These are phyloP conservation scores for Geoglossum cookeanum DNA, from an alignment of 2,329 filamentous ascomycete genomes.

Conservation along the genomic window DNA sequence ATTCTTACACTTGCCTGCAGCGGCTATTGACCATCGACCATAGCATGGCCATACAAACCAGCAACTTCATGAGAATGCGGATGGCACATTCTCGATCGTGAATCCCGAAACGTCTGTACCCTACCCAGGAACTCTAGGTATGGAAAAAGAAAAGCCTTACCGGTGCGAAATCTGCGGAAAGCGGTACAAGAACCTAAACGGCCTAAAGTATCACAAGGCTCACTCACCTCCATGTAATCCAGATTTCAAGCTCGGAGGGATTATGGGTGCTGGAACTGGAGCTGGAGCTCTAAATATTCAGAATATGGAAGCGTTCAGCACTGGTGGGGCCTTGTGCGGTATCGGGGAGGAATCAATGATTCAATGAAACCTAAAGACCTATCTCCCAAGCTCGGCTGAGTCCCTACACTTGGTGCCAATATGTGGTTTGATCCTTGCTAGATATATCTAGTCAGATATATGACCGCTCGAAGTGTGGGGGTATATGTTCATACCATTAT, in stretches of 20 bases:
- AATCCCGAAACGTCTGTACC: conserved; percentile 88
- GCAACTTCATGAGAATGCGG: conserved; percentile 86
- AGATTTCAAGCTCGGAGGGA: conserved; percentile 39
- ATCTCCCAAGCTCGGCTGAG: neutral
- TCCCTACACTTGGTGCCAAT: too few relatives aligned
- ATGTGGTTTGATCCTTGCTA: too few relatives aligned
- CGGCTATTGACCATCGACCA: conserved; percentile 11
- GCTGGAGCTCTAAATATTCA: conserved; percentile 32
- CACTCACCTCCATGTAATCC: conserved; percentile 83
- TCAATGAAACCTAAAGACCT: neutral
- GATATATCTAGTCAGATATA: too few relatives aligned
- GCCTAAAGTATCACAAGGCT: conserved; percentile 82
- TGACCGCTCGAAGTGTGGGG: too few relatives aligned
- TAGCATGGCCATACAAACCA: conserved; percentile 90
- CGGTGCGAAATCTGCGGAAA: conserved; percentile 94
- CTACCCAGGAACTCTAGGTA: conserved; percentile 90
- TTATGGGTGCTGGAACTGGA: neutral
- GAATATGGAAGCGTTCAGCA: neutral
- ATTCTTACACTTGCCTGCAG: conserved; percentile 10
- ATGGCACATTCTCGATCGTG: conserved; percentile 95
- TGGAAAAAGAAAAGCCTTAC: conserved; percentile 99
- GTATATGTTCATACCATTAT: too few relatives aligned
- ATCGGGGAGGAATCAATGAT: conserved; percentile 1
- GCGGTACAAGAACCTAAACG: conserved; percentile 97
- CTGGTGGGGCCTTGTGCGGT: neutral